Conservation (phyloP, 2,329 filamentous ascomycete genomes). For the Venturia pyrina region DNA sequence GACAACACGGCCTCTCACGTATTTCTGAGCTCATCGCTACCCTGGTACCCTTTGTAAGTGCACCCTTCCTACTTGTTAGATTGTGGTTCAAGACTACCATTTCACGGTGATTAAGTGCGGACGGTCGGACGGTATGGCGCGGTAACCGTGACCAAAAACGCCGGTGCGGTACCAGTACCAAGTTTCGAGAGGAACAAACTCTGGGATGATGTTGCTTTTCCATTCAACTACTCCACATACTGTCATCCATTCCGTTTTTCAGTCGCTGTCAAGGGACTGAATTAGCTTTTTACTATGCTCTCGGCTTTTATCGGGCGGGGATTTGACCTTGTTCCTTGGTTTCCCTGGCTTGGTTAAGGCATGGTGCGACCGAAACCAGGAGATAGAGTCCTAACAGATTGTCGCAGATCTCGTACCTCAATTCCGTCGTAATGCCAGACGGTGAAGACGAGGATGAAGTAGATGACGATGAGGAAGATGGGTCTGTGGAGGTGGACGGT, state of each 20-base stretch:
- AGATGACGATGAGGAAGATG: conserved; percentile 14
- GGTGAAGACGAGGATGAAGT: conserved; percentile 21
- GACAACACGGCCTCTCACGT: conserved; percentile 51
- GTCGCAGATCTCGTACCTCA: conserved; percentile 40
- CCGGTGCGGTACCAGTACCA: not conserved
- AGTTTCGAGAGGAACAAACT: not conserved
- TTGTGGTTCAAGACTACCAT: not conserved
- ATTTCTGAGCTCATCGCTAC: conserved; percentile 54
- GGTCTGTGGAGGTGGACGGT: conserved; percentile 2
- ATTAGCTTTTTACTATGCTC: not conserved
- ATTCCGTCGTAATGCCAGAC: conserved; percentile 41
- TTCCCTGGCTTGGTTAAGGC: conserved; percentile 2
- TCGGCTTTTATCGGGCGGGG: not conserved
- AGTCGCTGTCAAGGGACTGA: not conserved
- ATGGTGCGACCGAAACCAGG: not conserved
- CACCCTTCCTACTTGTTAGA: not conserved
- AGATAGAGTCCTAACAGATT: conserved; percentile 10
- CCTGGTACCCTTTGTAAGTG: conserved; percentile 72
- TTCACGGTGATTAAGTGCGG: not conserved
- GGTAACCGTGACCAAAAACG: conserved; percentile 5
- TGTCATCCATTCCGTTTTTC: not conserved
- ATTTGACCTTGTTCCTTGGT: not conserved
- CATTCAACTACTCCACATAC: not conserved
- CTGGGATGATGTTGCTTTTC: not conserved
- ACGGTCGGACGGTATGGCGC: not conserved